Conservation (phyloP, 371 early-diverging fungal species). For the Rhizopus arrhizus region DNA sequence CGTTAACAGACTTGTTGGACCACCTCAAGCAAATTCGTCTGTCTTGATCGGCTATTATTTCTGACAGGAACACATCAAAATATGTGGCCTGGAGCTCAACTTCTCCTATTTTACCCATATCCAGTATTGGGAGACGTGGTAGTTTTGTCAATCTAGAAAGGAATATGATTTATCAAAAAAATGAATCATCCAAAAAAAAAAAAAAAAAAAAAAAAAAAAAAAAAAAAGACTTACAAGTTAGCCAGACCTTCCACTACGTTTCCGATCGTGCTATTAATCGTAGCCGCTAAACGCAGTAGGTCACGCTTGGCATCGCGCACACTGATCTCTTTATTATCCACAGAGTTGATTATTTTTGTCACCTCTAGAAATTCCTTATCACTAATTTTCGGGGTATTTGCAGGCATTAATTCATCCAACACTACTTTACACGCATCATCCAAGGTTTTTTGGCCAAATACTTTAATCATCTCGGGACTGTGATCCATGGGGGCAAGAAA, state of each 20-base stretch:
- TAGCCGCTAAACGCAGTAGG: constrained; percentile 13
- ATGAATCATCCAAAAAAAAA: constrained; percentile 2
- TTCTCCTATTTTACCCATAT: constrained; percentile 10
- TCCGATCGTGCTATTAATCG: constrained; percentile 8
- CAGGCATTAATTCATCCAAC: constrained; percentile 26
- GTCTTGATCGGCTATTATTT: constrained; percentile 9
- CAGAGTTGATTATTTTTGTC: constrained; percentile 26
- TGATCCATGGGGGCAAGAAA: too few relatives aligned
- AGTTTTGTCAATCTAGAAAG: constrained; percentile 8
- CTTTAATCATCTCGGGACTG: constrained; percentile 2
- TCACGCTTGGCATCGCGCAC: constrained; percentile 3
- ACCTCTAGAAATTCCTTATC: constrained; percentile 29
- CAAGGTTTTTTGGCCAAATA: constrained; percentile 2
- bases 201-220: constrained; percentile 10
- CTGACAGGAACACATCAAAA: constrained; percentile 8
- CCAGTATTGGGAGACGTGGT: background rate
- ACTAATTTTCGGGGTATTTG: constrained; percentile 22
- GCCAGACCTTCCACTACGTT: constrained; percentile 11
- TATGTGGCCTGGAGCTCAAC: constrained; percentile 6
- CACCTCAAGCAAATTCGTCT: background rate
- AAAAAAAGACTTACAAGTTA: constrained; percentile 14
- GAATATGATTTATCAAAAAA: constrained; percentile 11
- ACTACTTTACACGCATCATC: constrained; percentile 29
- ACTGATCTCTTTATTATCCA: constrained; percentile 12
- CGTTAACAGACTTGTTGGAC: background rate